Evolutionary conservation across 257 asterid genomes (phyloP).

Genomic region (Lithospermum erythrorhizon): DNA sequence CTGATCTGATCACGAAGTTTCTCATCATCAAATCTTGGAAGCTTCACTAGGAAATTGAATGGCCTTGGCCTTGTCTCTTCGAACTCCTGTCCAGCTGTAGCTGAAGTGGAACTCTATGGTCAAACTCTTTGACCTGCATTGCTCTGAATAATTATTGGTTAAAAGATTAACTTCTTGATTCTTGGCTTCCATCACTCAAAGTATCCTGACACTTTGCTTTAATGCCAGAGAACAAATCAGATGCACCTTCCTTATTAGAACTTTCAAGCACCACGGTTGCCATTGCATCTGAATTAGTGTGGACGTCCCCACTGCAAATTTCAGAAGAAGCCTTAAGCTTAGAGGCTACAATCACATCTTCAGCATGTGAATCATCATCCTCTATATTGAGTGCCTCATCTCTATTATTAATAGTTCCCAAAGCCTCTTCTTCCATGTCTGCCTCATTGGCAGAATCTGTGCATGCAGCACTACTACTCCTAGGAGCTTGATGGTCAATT

Average conservation of each 20-base stretch:
- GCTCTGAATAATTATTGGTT: constrained; percentile 19
- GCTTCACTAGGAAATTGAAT: constrained; percentile 47
- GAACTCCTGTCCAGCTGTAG: constrained; percentile 20
- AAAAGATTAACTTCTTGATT: constrained; percentile 4
- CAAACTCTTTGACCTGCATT: no score
- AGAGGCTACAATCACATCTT: constrained; percentile 25
- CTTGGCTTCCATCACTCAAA: constrained; percentile 15
- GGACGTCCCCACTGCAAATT: neutral
- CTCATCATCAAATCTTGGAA: constrained; percentile 61
- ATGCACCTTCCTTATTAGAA: constrained; percentile 16
- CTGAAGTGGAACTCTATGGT: constrained; percentile 28
- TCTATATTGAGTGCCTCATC: neutral
- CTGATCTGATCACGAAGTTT: constrained; percentile 48
- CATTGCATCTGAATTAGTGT: constrained; percentile 19
- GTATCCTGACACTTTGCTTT: constrained; percentile 20
- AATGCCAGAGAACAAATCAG: constrained; percentile 16
- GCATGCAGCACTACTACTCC: neutral
- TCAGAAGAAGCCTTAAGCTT: constrained; percentile 1
- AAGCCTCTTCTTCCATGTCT: neutral
- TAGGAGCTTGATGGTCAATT: neutral
- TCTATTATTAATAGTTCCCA: neutral
- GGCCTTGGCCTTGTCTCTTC: constrained; percentile 28
- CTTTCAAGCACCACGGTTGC: constrained; percentile 23
- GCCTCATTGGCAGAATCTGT: neutral
- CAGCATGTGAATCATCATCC: constrained; percentile 2